These are phyloP conservation scores for Microdochium paspali DNA, from an alignment of 2,329 filamentous ascomycete genomes.

Conservation along the genomic window DNA sequence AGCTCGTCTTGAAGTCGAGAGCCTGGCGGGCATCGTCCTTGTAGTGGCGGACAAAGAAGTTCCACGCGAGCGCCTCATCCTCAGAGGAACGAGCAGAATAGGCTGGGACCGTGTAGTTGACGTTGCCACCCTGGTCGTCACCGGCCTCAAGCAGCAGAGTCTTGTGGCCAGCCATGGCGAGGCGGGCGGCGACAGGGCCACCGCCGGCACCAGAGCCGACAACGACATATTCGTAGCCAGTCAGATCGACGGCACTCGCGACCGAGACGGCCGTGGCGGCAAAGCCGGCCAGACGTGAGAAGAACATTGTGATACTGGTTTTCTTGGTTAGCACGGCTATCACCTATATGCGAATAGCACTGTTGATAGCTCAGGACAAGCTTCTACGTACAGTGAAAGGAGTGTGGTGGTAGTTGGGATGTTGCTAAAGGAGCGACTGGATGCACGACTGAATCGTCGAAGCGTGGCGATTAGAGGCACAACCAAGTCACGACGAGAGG, in stretches of 20 bases:
- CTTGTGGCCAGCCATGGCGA: slow-evolving; percentile 49
- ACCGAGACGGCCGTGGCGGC: slow-evolving; percentile 5
- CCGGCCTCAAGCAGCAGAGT: slow-evolving; percentile 53
- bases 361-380: background rate
- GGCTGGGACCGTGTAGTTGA: slow-evolving; percentile 42
- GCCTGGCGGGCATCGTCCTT: slow-evolving; percentile 42
- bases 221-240: slow-evolving; percentile 50
- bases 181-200: slow-evolving; percentile 45
- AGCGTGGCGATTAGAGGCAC: background rate
- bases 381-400: background rate
- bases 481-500: background rate
- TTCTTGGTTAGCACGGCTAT: background rate
- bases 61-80: slow-evolving; percentile 45
- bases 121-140: slow-evolving; percentile 38
- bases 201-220: slow-evolving; percentile 53
- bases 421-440: background rate
- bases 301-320: background rate
- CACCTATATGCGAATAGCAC: background rate
- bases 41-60: slow-evolving; percentile 55
- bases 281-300: background rate
- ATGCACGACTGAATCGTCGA: background rate
- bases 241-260: slow-evolving; percentile 13
- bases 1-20: slow-evolving; percentile 48
- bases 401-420: background rate
- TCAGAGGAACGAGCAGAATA: slow-evolving; percentile 40